Conservation (phyloP, 2,329 filamentous ascomycete species). For the Chaetomium sp. region DNA sequence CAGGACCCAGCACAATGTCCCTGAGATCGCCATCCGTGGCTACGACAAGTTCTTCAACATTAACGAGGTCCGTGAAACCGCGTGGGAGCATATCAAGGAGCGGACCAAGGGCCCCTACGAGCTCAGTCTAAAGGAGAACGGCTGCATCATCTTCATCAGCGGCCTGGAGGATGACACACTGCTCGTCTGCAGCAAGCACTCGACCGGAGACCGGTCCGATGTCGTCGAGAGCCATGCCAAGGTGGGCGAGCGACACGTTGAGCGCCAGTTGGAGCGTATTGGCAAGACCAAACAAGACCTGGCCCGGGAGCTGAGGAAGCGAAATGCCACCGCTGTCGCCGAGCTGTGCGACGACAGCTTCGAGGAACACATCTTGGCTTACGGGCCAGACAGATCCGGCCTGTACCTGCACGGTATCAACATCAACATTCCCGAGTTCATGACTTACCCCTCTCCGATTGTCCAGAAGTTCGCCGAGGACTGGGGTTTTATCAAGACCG, state of each 20-base stretch:
- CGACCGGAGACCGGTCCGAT: slow-evolving; percentile 78
- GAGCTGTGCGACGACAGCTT: slow-evolving; percentile 96
- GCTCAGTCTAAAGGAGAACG: slow-evolving; percentile 95
- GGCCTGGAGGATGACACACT: slow-evolving; percentile 87
- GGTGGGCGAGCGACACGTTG: slow-evolving; percentile 79
- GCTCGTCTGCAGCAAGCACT: slow-evolving; percentile 98
- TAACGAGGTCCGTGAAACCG: slow-evolving; percentile 76
- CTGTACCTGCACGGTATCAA: slow-evolving; percentile 97
- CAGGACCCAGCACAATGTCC: slow-evolving; percentile 60
- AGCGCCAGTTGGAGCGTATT: slow-evolving; percentile 73
- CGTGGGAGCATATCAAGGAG: slow-evolving; percentile 76
- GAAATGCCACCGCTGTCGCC: slow-evolving; percentile 92
- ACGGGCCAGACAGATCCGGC: slow-evolving; percentile 78
- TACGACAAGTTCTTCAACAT: slow-evolving; percentile 99
- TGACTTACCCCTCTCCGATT: slow-evolving; percentile 78
- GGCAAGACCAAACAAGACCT: slow-evolving; percentile 80
- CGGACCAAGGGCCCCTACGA: slow-evolving; percentile 88
- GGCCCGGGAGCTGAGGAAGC: slow-evolving; percentile 70
- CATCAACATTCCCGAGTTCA: slow-evolving; percentile 88
- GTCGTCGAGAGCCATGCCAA: slow-evolving; percentile 76
- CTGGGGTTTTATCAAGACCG: slow-evolving; percentile 93
- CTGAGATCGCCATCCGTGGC: slow-evolving; percentile 82
- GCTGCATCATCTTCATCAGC: slow-evolving; percentile 98
- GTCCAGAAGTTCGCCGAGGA: slow-evolving; percentile 87
- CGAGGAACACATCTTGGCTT: slow-evolving; percentile 94